Conservation (phyloP, 805 yeast species). For the Candida succiphila region DNA sequence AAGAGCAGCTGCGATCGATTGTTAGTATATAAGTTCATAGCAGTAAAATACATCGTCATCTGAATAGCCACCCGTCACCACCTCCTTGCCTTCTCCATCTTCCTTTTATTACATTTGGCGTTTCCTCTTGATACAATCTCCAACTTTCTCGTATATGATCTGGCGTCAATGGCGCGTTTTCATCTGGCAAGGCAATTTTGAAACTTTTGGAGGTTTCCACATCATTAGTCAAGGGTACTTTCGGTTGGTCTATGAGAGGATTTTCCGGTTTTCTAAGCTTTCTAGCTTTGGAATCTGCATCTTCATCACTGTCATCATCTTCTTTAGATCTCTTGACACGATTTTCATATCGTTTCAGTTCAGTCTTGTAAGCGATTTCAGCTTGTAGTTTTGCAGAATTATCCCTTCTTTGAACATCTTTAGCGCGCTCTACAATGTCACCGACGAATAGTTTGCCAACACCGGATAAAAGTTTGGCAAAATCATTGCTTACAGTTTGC, state of each 20-base stretch:
- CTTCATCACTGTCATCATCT: slow-evolving; percentile 7
- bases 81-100: slow-evolving; percentile 69
- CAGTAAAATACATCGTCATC: slow-evolving; percentile 23
- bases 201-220: background rate
- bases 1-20: too few relatives aligned
- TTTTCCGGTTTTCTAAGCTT: slow-evolving; percentile 21
- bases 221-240: background rate
- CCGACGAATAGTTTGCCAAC: slow-evolving; percentile 85
- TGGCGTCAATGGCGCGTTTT: slow-evolving; percentile 52
- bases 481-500: slow-evolving; percentile 70
- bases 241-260: background rate
- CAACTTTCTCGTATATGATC: slow-evolving; percentile 86
- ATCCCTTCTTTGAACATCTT: slow-evolving; percentile 55
- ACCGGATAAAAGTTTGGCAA: slow-evolving; percentile 77
- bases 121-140: slow-evolving; percentile 63
- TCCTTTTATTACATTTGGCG: slow-evolving; percentile 46
- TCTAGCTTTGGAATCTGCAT: slow-evolving; percentile 15
- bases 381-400: slow-evolving; percentile 30
- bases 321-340: slow-evolving; percentile 21
- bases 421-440: slow-evolving; percentile 76
- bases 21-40: background rate
- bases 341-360: slow-evolving; percentile 14
- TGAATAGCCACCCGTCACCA: slow-evolving; percentile 59
- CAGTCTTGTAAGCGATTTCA: slow-evolving; percentile 31
- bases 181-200: background rate